Conservation (phyloP, 2,329 filamentous ascomycete species). For the Fusarium hainanense region DNA sequence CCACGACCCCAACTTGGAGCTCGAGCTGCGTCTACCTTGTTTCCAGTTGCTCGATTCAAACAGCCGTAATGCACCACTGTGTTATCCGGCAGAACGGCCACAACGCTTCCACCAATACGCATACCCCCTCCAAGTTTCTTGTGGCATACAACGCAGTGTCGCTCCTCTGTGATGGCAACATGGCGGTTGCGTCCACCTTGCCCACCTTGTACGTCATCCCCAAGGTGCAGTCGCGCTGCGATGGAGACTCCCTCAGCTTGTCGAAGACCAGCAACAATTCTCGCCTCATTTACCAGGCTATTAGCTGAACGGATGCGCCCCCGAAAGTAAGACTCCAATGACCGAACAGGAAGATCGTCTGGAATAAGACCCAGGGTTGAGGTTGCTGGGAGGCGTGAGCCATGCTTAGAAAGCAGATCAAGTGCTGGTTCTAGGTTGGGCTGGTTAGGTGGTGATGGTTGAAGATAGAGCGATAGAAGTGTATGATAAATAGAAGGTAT, state of each 20-base stretch:
- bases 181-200: slow-evolving; percentile 68
- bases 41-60: slow-evolving; percentile 62
- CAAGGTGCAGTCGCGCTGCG: slow-evolving; percentile 78
- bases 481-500: slow-evolving; percentile 89
- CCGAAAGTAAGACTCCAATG: slow-evolving; percentile 90
- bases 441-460: slow-evolving; percentile 77
- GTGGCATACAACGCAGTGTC: slow-evolving; percentile 91
- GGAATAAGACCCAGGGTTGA: slow-evolving; percentile 90
- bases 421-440: slow-evolving; percentile 83
- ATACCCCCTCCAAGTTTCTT: slow-evolving; percentile 89
- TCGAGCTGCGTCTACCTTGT: slow-evolving; percentile 49
- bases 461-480: slow-evolving; percentile 88
- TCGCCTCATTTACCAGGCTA: slow-evolving; percentile 80
- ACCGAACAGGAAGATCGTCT: slow-evolving; percentile 77
- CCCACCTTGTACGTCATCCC: slow-evolving; percentile 67
- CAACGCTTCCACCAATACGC: slow-evolving; percentile 88
- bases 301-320: slow-evolving; percentile 90
- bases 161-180: slow-evolving; percentile 86
- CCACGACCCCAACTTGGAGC: slow-evolving; percentile 53
- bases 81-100: slow-evolving; percentile 88
- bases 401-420: slow-evolving; percentile 89
- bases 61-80: slow-evolving; percentile 86
- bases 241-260: slow-evolving; percentile 83
- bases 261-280: slow-evolving; percentile 79
- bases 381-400: slow-evolving; percentile 86